phyloP scores from a whole-genome alignment of 228 moss, liverwort and hornwort genomes.

The Sphagnum magellanicum region DNA sequence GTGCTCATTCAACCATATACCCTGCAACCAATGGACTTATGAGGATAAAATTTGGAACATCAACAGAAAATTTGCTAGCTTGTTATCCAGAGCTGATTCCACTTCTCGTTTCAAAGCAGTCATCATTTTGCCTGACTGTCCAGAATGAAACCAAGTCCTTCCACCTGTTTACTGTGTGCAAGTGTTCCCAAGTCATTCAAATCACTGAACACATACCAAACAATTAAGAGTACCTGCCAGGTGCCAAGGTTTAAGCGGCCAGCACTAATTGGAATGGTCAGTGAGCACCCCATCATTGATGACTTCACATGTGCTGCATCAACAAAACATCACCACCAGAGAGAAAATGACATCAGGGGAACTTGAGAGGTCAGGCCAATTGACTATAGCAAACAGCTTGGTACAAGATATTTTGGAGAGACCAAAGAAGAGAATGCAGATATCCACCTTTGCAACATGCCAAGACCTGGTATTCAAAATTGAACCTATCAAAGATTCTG shows the following conservation, averaged over 20 bases:
- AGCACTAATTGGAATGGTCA: slow-evolving; percentile 76
- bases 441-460: no score
- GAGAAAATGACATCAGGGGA: background rate
- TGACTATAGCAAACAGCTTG: no score
- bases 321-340: background rate
- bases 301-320: slow-evolving; percentile 89
- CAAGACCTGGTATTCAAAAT: no score
- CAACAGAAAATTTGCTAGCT: background rate
- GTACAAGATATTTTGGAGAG: no score
- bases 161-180: background rate
- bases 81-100: background rate
- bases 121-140: background rate
- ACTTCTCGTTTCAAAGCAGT: no score
- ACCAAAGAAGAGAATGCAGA: no score
- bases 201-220: background rate
- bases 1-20: slow-evolving; percentile 98
- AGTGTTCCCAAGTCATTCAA: background rate
- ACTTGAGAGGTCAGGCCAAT: no score
- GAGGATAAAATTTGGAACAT: background rate
- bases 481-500: no score
- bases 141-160: background rate
- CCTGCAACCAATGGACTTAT: slow-evolving; percentile 22
- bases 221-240: slow-evolving; percentile 67
- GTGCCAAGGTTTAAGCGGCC: slow-evolving; percentile 86
- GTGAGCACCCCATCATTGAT: slow-evolving; percentile 95